Evolutionary conservation across 2,329 filamentous ascomycete species (phyloP).

Genomic region (Fusarium xylarioides): DNA sequence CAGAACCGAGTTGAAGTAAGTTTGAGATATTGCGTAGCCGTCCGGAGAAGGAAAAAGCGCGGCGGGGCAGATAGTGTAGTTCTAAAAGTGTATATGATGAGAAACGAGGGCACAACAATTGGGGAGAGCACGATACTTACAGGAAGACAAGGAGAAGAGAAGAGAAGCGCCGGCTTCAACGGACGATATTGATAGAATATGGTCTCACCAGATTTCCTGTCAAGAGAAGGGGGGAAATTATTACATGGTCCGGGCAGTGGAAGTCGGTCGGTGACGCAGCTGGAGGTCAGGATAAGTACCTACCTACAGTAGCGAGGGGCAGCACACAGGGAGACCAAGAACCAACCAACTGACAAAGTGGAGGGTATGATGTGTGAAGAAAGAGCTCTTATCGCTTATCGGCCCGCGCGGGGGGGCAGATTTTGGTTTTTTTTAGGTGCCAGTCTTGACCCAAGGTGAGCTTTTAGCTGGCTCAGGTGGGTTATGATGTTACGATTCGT

Average conservation of each 20-base stretch:
- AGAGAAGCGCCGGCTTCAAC: constrained; percentile 20
- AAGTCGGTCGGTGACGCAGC: constrained; percentile 38
- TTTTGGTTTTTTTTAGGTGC: constrained; percentile 1
- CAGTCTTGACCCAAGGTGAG: constrained; percentile 22
- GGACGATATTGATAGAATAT: constrained; percentile 39
- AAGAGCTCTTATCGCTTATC: constrained; percentile 44
- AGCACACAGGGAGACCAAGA: constrained; percentile 20
- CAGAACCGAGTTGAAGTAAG: constrained; percentile 32
- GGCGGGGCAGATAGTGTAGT: constrained; percentile 46
- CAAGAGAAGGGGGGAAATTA: constrained; percentile 37
- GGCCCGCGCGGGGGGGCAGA: constrained; percentile 36
- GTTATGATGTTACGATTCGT: constrained; percentile 33
- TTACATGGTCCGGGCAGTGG: constrained; percentile 34
- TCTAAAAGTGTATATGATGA: constrained; percentile 42
- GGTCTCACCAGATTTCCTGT: constrained; percentile 33
- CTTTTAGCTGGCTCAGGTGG: constrained; percentile 15
- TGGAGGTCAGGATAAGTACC: constrained; percentile 11
- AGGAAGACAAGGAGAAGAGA: constrained; percentile 22
- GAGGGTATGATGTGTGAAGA: constrained; percentile 27
- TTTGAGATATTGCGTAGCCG: constrained; percentile 38
- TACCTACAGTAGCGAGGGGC: constrained; percentile 8
- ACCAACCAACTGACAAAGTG: constrained; percentile 21
- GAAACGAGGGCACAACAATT: constrained; percentile 15
- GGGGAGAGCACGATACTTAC: constrained; percentile 17
- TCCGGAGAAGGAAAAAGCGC: constrained; percentile 37